Evolutionary conservation across 2,329 filamentous ascomycete species (phyloP), one percentile per base, ranked within the genome.

Genomic region (Aspergillus nomiae): DNA sequence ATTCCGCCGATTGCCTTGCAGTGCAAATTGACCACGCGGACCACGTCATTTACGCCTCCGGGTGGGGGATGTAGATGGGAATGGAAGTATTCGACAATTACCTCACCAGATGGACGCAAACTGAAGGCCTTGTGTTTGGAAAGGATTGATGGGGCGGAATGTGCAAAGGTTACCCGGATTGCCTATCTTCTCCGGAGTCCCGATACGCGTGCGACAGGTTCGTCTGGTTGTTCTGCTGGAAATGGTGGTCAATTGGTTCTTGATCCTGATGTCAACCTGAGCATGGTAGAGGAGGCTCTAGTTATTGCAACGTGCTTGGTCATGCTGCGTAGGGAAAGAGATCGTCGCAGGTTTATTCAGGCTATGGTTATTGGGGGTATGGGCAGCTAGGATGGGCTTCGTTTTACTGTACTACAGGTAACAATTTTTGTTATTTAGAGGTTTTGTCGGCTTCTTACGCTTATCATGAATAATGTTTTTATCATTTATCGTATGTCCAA

Each of bases 251-350:
- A 50, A 19, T 16, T 50, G 8, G 46, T 50, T 12, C 19, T 50
- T 10, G 9, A 14, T n/a, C 26, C 26, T 10, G 46, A 19, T 50
- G 14, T 5, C 3, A 26, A 19, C 14, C 8, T 50, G 16, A 50
- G 46, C 16, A 19, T 69, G 14, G 57, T 84, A 63, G 77, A 77
- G 16, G 79, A 86, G 68, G 76, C 81, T n/a, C 65, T 89, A 24
- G 79, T 85, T 11, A 80, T 89, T 21, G 81, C 83, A 50, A 88
- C 84, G 19, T 87, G 83, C 62, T 67, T 90, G 61, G 74, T 83
- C 19, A 88, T 90, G 87, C 72, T 90, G 67, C 89, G 90, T 82
- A 86, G 85, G 74, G 88, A 90, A 80, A 77, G 88, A 56, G 87
- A 90, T 72, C 78, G 87, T 48, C 78, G 85, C 66, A 79, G 85